Base-by-base conservation (phyloP, 2,329 filamentous ascomycete species). In the Basipetospora chlamydospora region DNA sequence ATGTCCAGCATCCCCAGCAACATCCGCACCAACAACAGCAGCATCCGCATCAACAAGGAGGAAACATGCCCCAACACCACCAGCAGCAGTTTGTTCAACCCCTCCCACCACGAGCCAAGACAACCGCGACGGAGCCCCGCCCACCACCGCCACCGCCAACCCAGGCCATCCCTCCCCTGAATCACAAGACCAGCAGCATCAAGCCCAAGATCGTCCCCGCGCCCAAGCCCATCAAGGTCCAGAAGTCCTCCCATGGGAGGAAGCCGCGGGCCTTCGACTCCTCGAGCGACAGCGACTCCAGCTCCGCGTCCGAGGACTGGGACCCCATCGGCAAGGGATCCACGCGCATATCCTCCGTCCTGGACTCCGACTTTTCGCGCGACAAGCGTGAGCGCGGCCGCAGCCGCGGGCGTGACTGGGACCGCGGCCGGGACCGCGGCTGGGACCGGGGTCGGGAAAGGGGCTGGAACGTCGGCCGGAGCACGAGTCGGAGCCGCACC, bases 11-110 rank as follows among this genome's bases (percentile, higher is more conserved):
- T n/a, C 10, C 21, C 5, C 33, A 18, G 3, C 38, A 39, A 23
- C 10, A 30, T 3, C 25, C 15, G 17, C 36, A 20, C 13, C 36
- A 26, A 16, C 37, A 33, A 20, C 25, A 28, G 6, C 28, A 30
- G 17, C 33, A 26, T 22, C 38, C 18, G 8, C 12, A 32, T n/a
- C 33, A 35, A 3, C 38, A 32, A 16, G 26, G 30, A 25, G 22
- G 7, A 7, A 6, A 25, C 7, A 6, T 11, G 28, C 8, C 11
- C 28, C n/a, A 8, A 9, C 28, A 30, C 16, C 28, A 30, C 16
- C n/a, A 16, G 16, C 28, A 7, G 15, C 28, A 15, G 9, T 6
- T 7, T 25, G 22, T 11, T 25, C 22, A 25, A 11, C 16, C 29
- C 6, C 16, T 12, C 15, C 28, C 5, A 10, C 28, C 28, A 20